Percentiles rank a stretch among this genome's conserved stretches.
Conservation (phyloP, 1,284 basidiomycete species). For the Ganoderma boninense region DNA sequence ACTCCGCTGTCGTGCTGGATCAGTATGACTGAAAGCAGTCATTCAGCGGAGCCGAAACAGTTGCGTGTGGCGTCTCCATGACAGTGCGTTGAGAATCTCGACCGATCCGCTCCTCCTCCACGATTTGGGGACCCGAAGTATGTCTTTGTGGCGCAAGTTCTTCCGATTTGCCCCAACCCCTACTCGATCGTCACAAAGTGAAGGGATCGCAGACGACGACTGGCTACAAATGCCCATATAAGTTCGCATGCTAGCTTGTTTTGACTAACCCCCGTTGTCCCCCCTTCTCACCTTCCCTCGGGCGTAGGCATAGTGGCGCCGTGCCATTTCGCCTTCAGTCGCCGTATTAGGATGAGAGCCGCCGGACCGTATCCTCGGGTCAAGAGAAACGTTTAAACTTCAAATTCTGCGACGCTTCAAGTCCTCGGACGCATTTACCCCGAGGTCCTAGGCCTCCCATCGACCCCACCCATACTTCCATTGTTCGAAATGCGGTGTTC, state of each 20-base stretch:
- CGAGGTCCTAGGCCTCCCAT: neutral
- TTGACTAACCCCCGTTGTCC: neutral
- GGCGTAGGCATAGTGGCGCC: neutral
- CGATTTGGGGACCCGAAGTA: neutral
- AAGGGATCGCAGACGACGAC: neutral
- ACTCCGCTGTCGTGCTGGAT: neutral
- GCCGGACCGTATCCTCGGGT: neutral
- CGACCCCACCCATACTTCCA: neutral
- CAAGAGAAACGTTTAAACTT: slow-evolving; percentile 2
- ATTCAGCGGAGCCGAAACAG: neutral
- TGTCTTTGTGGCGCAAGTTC: neutral
- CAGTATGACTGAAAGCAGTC: neutral
- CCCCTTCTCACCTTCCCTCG: neutral
- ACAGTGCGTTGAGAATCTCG: neutral
- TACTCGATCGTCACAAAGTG: neutral
- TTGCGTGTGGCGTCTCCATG: neutral
- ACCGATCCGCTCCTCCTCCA: neutral
- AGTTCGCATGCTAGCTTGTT: neutral
- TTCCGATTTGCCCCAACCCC: neutral
- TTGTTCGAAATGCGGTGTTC: neutral
- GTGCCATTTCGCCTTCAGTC: neutral
- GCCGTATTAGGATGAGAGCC: neutral
- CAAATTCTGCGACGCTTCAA: neutral
- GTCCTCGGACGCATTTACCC: neutral
- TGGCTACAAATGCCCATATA: neutral